Conservation (phyloP, 192 early-diverging fungal species). For the Lobosporangium transversale region DNA sequence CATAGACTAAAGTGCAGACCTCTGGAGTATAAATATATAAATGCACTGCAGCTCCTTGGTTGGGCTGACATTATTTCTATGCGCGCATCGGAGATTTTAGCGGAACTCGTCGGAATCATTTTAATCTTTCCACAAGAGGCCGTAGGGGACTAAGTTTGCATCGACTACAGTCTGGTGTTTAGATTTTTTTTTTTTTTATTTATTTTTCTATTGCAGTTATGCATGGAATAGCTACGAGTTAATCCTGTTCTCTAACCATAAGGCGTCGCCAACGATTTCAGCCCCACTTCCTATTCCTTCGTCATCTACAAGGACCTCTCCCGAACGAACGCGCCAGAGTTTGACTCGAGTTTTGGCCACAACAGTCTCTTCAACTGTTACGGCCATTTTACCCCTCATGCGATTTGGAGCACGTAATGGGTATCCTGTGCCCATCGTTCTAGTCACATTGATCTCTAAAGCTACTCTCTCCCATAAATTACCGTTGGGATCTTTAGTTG, state of each 20-base stretch:
- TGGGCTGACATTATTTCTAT: not conserved
- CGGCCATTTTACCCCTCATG: slow-evolving; percentile 31
- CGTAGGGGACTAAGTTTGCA: too few relatives aligned
- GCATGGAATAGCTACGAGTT: not conserved
- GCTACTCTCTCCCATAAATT: slow-evolving; percentile 17
- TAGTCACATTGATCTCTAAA: slow-evolving; percentile 34
- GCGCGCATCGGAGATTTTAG: not conserved
- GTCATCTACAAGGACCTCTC: slow-evolving; percentile 44
- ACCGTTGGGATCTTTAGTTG: slow-evolving; percentile 9
- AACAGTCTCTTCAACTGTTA: slow-evolving; percentile 46
- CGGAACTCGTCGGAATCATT: not conserved
- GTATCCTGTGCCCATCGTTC: slow-evolving; percentile 45
- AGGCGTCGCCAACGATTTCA: slow-evolving; percentile 50
- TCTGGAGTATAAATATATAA: too few relatives aligned
- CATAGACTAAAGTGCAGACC: too few relatives aligned
- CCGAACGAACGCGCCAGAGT: slow-evolving; percentile 31
- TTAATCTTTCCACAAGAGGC: not conserved
- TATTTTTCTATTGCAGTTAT: not conserved
- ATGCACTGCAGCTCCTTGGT: not conserved
- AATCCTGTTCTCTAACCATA: slow-evolving; percentile 19
- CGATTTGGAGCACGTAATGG: slow-evolving; percentile 55
- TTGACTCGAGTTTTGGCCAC: slow-evolving; percentile 22
- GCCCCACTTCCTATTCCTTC: slow-evolving; percentile 33
- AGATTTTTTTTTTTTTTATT: not conserved
- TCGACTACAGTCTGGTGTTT: not conserved